Evolutionary conservation across 352 stramenopile genomes (phyloP), one percentile per base, ranked within the genome.

Genomic region (Phytophthora sansomeana): DNA sequence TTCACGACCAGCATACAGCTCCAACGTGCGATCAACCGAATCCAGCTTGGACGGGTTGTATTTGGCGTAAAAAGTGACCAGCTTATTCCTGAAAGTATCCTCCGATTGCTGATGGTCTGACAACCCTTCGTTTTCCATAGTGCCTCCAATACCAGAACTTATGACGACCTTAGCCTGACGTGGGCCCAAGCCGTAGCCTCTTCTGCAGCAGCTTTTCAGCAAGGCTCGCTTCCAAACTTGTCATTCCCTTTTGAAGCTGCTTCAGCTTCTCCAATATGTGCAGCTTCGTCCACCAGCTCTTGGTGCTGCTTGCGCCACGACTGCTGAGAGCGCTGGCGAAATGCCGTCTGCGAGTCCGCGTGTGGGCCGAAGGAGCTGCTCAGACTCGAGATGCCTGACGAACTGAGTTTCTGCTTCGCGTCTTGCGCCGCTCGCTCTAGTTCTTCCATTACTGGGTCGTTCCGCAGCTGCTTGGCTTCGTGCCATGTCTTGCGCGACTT

Each of bases 1-100:
- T 72, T 92, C 85, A 13, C 82, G 72, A 11, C 79, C 82, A 6
- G 64, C 71, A 49, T 85, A 94, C 4, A 71, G 41, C 53, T 80
- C 81, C 24, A 94, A 67, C 28, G 80, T 90, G 33, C 59, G 76
- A 47, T 90, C 80, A 11, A 92, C 72, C 36, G 67, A 68, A 46
- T 75, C 30, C 13, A 92, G 62, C 56, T 89, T 88, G 7, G 39
- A 21, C 4, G 82, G 83, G 33, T 94, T 94, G 61, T 92, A 74
- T 65, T 89, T 83, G 8, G 69, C 62, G 61, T 94, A 94, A 56
- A 94, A 94, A 36, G 64, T 67, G 8, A 76, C 66, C 48, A 93
- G 60, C 11, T 80, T 78, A 39, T 75, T 49, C 47, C 64, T 78
- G 57, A 81, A 74, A 41, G 21, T 32, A 60, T 8, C 9, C 21